Evolutionary conservation across 257 asterid species (phyloP), one percentile per base, ranked within the genome.

Genomic region (Salvia hispanica): DNA sequence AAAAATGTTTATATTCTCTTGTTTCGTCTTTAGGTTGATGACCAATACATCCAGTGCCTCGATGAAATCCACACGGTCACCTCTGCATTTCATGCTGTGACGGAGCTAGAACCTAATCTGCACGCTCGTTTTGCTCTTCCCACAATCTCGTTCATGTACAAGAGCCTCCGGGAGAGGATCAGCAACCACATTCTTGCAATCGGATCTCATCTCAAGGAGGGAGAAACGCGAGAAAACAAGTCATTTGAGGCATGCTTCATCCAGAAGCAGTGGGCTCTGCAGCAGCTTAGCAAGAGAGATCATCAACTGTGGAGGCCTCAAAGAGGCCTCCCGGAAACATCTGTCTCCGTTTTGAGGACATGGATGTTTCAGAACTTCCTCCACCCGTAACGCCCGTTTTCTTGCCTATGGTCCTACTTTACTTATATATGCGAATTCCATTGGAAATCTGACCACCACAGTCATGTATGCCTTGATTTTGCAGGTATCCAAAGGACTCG

Each of bases 291-390:
- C 77, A 85, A 79, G 79, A 82, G 81, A 66, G 95, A 92, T 56
- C 82, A 80, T 73, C 96, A 84, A 5, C 58, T 92, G 8, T 89
- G 94, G 92, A 87, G 91, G 76, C 98, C 98, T 11, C 98, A 92
- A 71, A 66, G 98, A 75, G 96, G 98, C 42, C 73, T 92, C 73
- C 98, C 98, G 1, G 98, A 89, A 82, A 86, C 82, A 77, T 89
- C 98, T 3, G 98, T 92, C 55, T 84, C 96, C 21, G 92, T 92
- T 62, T 79, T 92, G 67, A 88, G 95, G 72, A 87, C 98, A 2
- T 92, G 96, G 96, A 87, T 92, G 98, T 92, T 92, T 72, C 95
- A 92, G 68, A 92, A 89, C 67, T 92, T 89, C 77, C 96, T 92
- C 53, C 96, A 89, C 62, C 98, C 96, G 96, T 92, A 58, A 83